Evolutionary conservation across 129 eudicot species (phyloP), one percentile per base, ranked within the genome.

Genomic region (Gnaphalium uliginosum): DNA sequence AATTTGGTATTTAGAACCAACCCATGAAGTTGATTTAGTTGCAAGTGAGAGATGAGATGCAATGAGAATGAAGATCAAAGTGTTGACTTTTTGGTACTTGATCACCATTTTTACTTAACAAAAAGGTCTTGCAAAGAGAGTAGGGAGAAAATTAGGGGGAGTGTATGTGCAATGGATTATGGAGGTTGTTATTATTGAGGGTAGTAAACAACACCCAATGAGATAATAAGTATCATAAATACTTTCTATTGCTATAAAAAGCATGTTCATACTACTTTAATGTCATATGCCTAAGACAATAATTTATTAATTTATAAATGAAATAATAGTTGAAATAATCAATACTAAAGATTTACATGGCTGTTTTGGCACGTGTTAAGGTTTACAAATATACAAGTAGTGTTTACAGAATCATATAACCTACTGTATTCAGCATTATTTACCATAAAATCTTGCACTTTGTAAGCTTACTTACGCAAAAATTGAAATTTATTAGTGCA

Each of bases 1-100:
- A 62, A 91, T 83, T 76, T 88, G 89, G 83, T 88, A 91, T 73
- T 91, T 91, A 0, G 97, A 88, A 18, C 91, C 93, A 24, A 58
- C 82, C 93, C 93, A 88, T 68, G 86, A 41, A 56, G 69, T 79
- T 21, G 87, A 73, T 48, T 77, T 6, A 29, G 54, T 33, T 64
- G 56, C 77, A 67, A 78, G 43, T 29, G 54, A 35, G 43, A 72
- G 32, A 5, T 73, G 68, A 41, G 70, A 80, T 56, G 63, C 51
- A 73, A 79, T 26, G 41, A 79, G 17, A 9, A 80, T 39, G 30
- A 74, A 66, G 75, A 80, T 80, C 75, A 80, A 29, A 19, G 17
- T 73, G 75, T 66, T 80, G 75, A 73, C n/a, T 41, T 27, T 73
- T 43, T 66, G 63, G 39, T 80, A 66, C 74, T 66, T 72, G 35